Evolutionary conservation across 2,329 filamentous ascomycete species (phyloP).

Genomic region (Gaeumannomyces sp.): DNA sequence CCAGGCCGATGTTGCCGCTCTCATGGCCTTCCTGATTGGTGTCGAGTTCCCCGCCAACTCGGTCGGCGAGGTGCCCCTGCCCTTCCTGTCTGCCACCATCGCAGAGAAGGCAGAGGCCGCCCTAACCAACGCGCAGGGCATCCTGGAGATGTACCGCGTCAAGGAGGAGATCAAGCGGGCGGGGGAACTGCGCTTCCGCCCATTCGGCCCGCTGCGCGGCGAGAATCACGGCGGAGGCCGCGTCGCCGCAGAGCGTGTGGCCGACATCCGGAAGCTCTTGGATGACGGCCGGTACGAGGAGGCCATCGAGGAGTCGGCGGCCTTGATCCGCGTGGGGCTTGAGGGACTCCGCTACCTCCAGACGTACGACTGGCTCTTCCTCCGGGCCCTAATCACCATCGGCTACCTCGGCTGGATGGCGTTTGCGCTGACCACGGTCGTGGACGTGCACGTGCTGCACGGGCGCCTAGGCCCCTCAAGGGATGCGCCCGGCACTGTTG

Average conservation of each 20-base stretch:
- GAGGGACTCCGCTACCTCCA: slow-evolving; percentile 88
- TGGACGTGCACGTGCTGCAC: slow-evolving; percentile 81
- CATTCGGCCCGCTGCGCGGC: slow-evolving; percentile 62
- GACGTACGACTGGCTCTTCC: slow-evolving; percentile 97
- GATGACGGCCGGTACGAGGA: slow-evolving; percentile 59
- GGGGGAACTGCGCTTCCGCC: slow-evolving; percentile 68
- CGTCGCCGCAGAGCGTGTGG: slow-evolving; percentile 60
- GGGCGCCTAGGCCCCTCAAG: slow-evolving; percentile 59
- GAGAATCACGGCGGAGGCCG: slow-evolving; percentile 40
- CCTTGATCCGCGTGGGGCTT: slow-evolving; percentile 69
- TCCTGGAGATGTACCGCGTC: slow-evolving; percentile 92
- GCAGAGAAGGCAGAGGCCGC: slow-evolving; percentile 78
- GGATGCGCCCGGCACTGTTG: slow-evolving; percentile 48
- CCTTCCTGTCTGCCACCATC: slow-evolving; percentile 67
- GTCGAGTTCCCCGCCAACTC: slow-evolving; percentile 92
- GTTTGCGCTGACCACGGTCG: slow-evolving; percentile 81
- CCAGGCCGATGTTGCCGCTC: slow-evolving; percentile 87
- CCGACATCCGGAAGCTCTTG: slow-evolving; percentile 63
- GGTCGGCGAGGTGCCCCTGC: slow-evolving; percentile 83
- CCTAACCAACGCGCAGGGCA: slow-evolving; percentile 75
- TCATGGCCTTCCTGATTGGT: slow-evolving; percentile 91
- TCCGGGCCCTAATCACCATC: slow-evolving; percentile 78
- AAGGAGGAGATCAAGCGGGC: slow-evolving; percentile 82
- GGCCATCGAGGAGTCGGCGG: slow-evolving; percentile 72
- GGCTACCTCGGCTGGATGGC: slow-evolving; percentile 96